Percentiles rank a stretch among this genome's conserved stretches.
These are phyloP conservation scores for Acanthamoeba sp. DNA, from an alignment of 208 protist genomes.

Conservation along the genomic window DNA sequence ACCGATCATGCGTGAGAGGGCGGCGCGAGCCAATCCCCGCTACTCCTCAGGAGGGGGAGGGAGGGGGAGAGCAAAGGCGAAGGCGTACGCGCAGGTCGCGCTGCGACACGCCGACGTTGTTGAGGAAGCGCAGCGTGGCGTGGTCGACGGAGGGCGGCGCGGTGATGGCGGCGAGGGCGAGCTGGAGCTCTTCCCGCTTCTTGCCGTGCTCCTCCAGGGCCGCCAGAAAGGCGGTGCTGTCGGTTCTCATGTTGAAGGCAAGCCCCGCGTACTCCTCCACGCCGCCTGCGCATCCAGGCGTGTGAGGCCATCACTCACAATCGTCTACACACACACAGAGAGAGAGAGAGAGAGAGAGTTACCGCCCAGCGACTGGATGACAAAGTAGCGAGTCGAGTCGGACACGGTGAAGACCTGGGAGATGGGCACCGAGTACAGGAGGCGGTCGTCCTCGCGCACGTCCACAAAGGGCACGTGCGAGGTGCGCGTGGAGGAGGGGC, in stretches of 20 bases:
- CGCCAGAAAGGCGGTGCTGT: constrained; percentile 12
- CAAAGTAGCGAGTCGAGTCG: constrained; percentile 56
- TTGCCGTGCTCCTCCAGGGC: neutral
- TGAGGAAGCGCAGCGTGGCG: constrained; percentile 1
- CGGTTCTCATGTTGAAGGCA: constrained; percentile 26
- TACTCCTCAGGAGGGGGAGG: too few species aligned
- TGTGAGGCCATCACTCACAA: neutral
- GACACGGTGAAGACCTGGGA: constrained; percentile 43
- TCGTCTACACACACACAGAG: neutral
- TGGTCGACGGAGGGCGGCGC: neutral
- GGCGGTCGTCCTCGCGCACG: neutral
- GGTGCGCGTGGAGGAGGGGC: neutral
- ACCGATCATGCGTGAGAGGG: too few species aligned
- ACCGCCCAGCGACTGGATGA: neutral
- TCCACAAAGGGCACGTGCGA: constrained; percentile 16
- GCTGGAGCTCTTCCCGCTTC: neutral
- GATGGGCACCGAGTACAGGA: constrained; percentile 49
- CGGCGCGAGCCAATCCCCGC: neutral
- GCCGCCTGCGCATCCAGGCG: neutral
- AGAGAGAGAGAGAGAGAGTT: neutral
- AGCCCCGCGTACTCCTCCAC: neutral
- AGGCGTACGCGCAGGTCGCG: neutral
- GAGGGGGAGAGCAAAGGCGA: neutral
- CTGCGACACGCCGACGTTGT: neutral
- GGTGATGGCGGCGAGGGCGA: neutral